A percentile compares a stretch with the other conserved stretches of the same genome.
These are phyloP conservation scores for Hydrangea macrophylla DNA, from an alignment of 148 eudicot genomes.

Conservation along the genomic window DNA sequence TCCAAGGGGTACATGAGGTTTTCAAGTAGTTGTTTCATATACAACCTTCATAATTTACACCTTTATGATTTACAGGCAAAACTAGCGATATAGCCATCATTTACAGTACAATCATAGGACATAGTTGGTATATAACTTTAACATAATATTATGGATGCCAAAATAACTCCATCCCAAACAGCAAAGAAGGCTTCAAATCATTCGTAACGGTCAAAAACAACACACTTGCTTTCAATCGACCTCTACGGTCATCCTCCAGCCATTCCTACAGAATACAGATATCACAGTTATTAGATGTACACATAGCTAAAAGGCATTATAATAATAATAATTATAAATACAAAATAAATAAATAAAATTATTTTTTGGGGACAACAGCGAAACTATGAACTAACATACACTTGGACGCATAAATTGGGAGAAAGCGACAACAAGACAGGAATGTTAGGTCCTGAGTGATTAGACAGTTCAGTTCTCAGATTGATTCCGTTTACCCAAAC, in stretches of 20 bases:
- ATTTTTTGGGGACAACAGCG: too few relatives aligned
- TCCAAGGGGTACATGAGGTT: background rate
- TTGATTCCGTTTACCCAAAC: too few relatives aligned
- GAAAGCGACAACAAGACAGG: too few relatives aligned
- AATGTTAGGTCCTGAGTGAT: too few relatives aligned
- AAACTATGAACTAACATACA: too few relatives aligned
- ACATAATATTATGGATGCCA: background rate
- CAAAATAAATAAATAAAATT: background rate
- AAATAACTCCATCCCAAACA: conserved; percentile 1
- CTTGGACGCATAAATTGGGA: too few relatives aligned
- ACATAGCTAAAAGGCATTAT: background rate
- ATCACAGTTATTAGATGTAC: background rate
- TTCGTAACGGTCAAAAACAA: background rate
- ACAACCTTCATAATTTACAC: background rate
- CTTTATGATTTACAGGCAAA: background rate
- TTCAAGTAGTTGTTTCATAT: background rate
- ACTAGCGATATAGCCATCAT: background rate
- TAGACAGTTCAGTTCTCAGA: too few relatives aligned
- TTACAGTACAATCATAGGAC: conserved; percentile 5
- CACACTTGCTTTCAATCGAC: background rate
- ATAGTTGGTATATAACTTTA: background rate
- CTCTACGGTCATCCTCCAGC: background rate
- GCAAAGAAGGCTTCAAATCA: background rate
- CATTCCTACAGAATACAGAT: background rate
- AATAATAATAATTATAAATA: too few relatives aligned